These are phyloP conservation scores for Blastocystis sp. DNA, from an alignment of 352 stramenopile species.

Conservation along the genomic window DNA sequence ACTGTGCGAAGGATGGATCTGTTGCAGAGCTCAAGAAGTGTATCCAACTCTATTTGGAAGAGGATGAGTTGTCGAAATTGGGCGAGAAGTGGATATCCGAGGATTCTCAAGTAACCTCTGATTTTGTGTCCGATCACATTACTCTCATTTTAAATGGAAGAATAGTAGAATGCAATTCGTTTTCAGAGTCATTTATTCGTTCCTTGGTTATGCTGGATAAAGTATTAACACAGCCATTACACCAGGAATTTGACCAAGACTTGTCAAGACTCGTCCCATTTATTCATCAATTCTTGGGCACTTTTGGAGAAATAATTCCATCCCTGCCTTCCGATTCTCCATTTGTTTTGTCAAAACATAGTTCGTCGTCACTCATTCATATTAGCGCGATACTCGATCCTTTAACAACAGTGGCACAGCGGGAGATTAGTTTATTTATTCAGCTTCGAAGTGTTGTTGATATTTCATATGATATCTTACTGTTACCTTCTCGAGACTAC, in stretches of 20 bases:
- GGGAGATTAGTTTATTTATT: slow-evolving; percentile 76
- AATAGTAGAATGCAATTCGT: not conserved
- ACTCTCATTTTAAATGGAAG: not conserved
- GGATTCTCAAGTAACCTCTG: not conserved
- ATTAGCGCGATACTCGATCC: slow-evolving; percentile 80
- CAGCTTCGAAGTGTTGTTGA: slow-evolving; percentile 63
- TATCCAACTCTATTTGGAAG: slow-evolving; percentile 2
- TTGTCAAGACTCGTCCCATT: not conserved
- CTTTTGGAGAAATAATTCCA: slow-evolving; percentile 62
- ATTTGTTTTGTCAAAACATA: slow-evolving; percentile 63
- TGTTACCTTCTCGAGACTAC: slow-evolving; percentile 71
- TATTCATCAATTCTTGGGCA: not conserved
- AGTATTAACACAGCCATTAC: not conserved
- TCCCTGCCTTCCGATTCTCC: slow-evolving; percentile 65
- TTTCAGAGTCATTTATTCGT: not conserved
- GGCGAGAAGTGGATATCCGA: slow-evolving; percentile 12
- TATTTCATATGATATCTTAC: slow-evolving; percentile 64
- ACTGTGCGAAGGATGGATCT: not conserved
- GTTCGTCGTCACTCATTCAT: slow-evolving; percentile 67
- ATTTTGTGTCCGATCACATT: not conserved
- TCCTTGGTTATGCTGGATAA: not conserved
- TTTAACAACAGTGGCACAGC: slow-evolving; percentile 77
- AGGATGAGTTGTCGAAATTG: not conserved
- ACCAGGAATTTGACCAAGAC: not conserved
- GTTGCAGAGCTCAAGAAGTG: not conserved